phyloP scores from a whole-genome alignment of 2,329 filamentous ascomycete genomes.

The Chrysosporium keratinophilum region DNA sequence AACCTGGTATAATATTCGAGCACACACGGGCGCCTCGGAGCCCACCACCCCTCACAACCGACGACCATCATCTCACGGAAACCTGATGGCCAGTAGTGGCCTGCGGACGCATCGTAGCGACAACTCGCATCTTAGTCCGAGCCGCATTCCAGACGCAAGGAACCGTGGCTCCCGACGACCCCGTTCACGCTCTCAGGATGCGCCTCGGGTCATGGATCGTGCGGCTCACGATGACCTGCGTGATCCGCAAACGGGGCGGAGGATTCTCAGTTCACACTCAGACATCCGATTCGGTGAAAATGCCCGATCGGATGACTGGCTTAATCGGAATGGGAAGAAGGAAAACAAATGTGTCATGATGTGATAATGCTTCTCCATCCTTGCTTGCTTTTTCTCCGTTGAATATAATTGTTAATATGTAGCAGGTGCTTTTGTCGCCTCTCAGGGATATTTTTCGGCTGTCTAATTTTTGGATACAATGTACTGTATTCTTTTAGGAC shows the following conservation, averaged over 20 bases:
- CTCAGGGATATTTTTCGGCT: background rate
- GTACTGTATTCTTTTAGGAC: background rate
- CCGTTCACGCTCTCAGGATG: constrained; percentile 19
- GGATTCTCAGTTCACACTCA: constrained; percentile 14
- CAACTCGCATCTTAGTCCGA: constrained; percentile 10
- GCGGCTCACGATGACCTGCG: constrained; percentile 5
- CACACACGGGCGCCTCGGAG: background rate
- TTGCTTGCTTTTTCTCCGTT: background rate
- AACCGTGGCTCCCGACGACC: constrained; percentile 11
- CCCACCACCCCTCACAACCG: background rate
- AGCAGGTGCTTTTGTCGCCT: no score
- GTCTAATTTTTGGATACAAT: background rate
- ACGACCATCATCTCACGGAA: background rate
- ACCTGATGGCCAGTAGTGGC: background rate
- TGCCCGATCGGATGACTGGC: constrained; percentile 2
- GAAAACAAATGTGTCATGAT: constrained; percentile 32
- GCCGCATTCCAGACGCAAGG: background rate
- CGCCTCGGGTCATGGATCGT: constrained; percentile 10
- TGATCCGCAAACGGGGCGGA: constrained; percentile 13
- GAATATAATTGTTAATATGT: background rate
- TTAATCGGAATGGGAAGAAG: constrained; percentile 25
- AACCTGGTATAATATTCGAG: constrained; percentile 2
- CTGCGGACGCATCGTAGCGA: constrained; percentile 7
- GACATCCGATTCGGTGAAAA: constrained; percentile 8
- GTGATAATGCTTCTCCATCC: constrained; percentile 18